phyloP scores from a whole-genome alignment of 257 asterid species.

The Capsicum chinense region DNA sequence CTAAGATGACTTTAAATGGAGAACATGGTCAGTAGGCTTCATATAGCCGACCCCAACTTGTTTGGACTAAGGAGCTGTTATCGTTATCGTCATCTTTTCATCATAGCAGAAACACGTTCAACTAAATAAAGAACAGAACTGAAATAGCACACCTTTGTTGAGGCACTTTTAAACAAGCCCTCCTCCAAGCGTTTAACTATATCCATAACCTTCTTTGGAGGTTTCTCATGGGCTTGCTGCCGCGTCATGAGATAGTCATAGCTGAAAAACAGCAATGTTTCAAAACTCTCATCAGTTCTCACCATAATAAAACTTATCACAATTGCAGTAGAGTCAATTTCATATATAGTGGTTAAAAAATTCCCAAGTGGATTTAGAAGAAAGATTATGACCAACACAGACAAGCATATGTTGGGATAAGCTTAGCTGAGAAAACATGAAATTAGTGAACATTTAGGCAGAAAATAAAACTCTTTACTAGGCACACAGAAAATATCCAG shows the following conservation, averaged over 20 bases:
- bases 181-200: constrained; percentile 83
- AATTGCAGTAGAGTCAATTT: constrained; percentile 22
- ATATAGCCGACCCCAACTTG: background rate
- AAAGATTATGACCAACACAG: background rate
- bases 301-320: background rate
- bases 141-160: constrained; percentile 63
- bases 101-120: constrained; percentile 10
- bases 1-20: constrained; percentile 5
- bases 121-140: constrained; percentile 8
- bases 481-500: background rate
- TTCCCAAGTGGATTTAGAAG: constrained; percentile 3
- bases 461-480: background rate
- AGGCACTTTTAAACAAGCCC: constrained; percentile 77
- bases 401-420: constrained; percentile 1
- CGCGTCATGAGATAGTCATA: constrained; percentile 62
- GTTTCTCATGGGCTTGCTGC: constrained; percentile 67
- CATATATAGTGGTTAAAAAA: constrained; percentile 20
- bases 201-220: constrained; percentile 62
- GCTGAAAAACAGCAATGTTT: constrained; percentile 54
- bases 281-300: constrained; percentile 27
- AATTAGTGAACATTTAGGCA: constrained; percentile 14
- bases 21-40: background rate
- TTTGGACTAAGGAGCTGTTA: constrained; percentile 13
- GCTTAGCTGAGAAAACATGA: constrained; percentile 23
- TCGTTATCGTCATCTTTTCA: background rate